Percentiles rank a stretch among this genome's conserved stretches.
phyloP scores from a whole-genome alignment of 805 yeast species.

The Candida nitratophila region DNA sequence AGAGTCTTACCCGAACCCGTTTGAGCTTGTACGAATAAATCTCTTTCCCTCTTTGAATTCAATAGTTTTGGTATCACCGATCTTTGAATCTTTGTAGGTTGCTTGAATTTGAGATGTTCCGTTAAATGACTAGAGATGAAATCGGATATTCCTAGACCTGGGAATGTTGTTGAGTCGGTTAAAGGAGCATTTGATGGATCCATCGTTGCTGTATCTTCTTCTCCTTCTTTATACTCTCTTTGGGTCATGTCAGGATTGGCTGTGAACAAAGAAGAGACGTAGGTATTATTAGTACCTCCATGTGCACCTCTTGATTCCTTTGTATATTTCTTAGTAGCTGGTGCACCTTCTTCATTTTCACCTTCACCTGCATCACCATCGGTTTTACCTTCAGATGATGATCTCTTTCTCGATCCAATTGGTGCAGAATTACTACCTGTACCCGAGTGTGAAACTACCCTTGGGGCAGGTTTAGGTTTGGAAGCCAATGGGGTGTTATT shows the following conservation, averaged over 20 bases:
- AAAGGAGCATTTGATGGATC: slow-evolving; percentile 87
- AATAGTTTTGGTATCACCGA: slow-evolving; percentile 62
- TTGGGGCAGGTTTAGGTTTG: slow-evolving; percentile 3
- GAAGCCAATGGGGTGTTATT: slow-evolving; percentile 6
- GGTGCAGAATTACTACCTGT: not conserved
- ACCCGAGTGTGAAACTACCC: not conserved
- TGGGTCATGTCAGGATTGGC: slow-evolving; percentile 49
- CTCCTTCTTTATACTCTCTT: slow-evolving; percentile 27
- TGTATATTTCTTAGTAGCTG: slow-evolving; percentile 22
- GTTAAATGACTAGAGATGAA: slow-evolving; percentile 46
- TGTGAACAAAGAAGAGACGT: slow-evolving; percentile 82
- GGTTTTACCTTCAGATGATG: slow-evolving; percentile 10
- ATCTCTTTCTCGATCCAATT: slow-evolving; percentile 3
- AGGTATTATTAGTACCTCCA: slow-evolving; percentile 54
- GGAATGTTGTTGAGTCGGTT: slow-evolving; percentile 60
- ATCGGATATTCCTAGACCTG: slow-evolving; percentile 60
- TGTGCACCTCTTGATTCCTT: slow-evolving; percentile 42
- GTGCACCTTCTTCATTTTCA: slow-evolving; percentile 16
- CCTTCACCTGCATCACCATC: slow-evolving; percentile 3
- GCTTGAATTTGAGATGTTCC: slow-evolving; percentile 44
- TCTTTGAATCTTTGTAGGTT: slow-evolving; percentile 86
- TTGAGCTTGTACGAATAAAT: slow-evolving; percentile 89
- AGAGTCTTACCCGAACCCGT: slow-evolving; percentile 98
- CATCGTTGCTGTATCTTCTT: slow-evolving; percentile 11
- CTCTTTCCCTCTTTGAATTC: slow-evolving; percentile 34